phyloP scores from a whole-genome alignment of 1,139 yeast species.

The Lodderomyces margitis region DNA sequence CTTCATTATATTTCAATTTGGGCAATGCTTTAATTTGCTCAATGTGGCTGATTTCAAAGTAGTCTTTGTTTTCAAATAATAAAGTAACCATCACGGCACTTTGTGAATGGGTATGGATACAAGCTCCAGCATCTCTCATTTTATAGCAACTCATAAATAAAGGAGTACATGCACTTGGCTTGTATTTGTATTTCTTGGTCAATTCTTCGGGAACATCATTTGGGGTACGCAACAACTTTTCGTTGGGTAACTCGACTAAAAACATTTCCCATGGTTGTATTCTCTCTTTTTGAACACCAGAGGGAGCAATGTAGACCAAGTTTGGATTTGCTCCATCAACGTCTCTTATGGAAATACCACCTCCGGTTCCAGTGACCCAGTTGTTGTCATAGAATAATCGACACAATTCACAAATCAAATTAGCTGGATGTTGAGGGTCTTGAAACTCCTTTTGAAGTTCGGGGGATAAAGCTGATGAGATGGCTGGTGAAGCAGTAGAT shows the following conservation, averaged over 20 bases:
- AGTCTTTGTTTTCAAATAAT: conserved; percentile 57
- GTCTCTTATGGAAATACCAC: conserved; percentile 82
- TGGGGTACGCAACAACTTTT: conserved; percentile 61
- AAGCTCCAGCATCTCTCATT: conserved; percentile 79
- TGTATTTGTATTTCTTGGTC: conserved; percentile 49
- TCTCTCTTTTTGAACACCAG: conserved; percentile 93
- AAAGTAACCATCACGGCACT: conserved; percentile 80
- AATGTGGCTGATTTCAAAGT: conserved; percentile 72
- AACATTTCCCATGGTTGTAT: conserved; percentile 82
- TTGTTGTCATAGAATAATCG: conserved; percentile 71
- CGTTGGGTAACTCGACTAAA: conserved; percentile 60
- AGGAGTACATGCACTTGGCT: conserved; percentile 94
- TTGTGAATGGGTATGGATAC: conserved; percentile 93
- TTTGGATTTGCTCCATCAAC: conserved; percentile 44
- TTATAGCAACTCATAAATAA: conserved; percentile 76
- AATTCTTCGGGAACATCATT: conserved; percentile 39
- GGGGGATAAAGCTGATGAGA: conserved; percentile 7
- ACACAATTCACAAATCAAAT: conserved; percentile 80
- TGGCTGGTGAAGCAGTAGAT: background rate
- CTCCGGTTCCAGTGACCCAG: conserved; percentile 97
- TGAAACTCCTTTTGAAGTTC: conserved; percentile 17
- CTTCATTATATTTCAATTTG: conserved; percentile 28
- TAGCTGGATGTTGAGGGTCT: conserved; percentile 78
- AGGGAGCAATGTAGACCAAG: conserved; percentile 78
- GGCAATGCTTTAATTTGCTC: conserved; percentile 96